Evolutionary conservation across 2,329 filamentous ascomycete species (phyloP).

Genomic region (Penicillium rolfsii): DNA sequence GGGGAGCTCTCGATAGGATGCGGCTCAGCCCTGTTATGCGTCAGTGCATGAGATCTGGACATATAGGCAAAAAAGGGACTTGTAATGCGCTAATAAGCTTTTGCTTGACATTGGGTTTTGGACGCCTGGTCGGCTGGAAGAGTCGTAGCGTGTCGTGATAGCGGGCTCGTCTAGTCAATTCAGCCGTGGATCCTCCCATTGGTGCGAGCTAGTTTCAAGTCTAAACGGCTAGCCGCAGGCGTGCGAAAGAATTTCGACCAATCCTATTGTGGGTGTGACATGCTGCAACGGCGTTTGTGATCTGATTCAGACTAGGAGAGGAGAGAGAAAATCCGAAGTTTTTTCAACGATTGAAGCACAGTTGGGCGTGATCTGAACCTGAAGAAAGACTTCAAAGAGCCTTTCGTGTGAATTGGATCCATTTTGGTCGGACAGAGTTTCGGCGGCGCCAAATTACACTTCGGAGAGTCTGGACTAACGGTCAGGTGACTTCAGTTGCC

Average conservation of each 20-base stretch:
- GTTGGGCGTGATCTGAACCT: neutral
- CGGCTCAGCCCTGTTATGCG: constrained; percentile 4
- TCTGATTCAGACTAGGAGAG: neutral
- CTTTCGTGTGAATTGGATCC: neutral
- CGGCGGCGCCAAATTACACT: neutral
- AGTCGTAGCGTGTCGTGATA: neutral
- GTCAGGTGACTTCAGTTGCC: constrained; percentile 13
- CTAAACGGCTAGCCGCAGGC: constrained; percentile 3
- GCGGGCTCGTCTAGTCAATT: neutral
- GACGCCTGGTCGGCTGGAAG: neutral
- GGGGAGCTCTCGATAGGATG: constrained; percentile 1
- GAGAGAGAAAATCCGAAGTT: neutral
- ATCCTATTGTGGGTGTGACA: neutral
- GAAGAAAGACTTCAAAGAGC: neutral
- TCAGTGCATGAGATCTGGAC: neutral
- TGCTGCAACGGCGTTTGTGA: neutral
- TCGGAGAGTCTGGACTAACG: neutral
- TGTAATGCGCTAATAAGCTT: neutral
- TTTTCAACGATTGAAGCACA: neutral
- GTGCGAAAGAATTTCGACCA: neutral
- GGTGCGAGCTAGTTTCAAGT: constrained; percentile 14
- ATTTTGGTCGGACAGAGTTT: neutral
- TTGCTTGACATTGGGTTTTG: neutral
- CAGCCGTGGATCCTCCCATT: constrained; percentile 9
- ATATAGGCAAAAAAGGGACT: neutral